These are phyloP conservation scores for Boletus subparvulus DNA, from an alignment of 768 basidiomycete genomes.

Conservation along the genomic window DNA sequence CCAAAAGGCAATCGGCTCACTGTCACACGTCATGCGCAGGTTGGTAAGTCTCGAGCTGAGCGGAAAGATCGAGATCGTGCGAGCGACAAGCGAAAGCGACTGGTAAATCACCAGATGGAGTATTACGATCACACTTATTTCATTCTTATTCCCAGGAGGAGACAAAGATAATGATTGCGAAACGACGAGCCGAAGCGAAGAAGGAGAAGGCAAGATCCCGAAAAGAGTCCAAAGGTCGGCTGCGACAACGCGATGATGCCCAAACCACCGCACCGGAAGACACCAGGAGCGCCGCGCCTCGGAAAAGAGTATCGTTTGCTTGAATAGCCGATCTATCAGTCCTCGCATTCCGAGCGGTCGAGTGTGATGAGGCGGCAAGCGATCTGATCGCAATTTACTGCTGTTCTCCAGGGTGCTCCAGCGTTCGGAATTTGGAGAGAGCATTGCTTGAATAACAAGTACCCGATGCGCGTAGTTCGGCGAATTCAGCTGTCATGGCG, in stretches of 20 bases:
- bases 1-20: conserved; percentile 22
- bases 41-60: conserved; percentile 27
- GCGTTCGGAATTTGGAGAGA: conserved; percentile 7
- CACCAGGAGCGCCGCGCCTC: conserved; percentile 18
- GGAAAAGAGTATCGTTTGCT: conserved; percentile 36
- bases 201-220: conserved; percentile 38
- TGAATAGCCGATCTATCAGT: conserved; percentile 21
- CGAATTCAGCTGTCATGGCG: conserved; percentile 17
- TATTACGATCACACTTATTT: conserved; percentile 10
- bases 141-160: conserved; percentile 37
- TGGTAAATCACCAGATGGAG: conserved; percentile 35
- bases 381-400: conserved; percentile 27
- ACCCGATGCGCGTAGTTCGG: conserved; percentile 18
- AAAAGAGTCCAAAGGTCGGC: conserved; percentile 21
- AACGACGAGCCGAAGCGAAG: conserved; percentile 38
- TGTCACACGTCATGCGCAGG: conserved; percentile 20
- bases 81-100: conserved; percentile 36
- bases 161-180: conserved; percentile 39
- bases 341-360: conserved; percentile 19
- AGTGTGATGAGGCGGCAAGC: conserved; percentile 8
- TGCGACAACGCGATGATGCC: conserved; percentile 10
- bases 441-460: conserved; percentile 16
- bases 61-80: conserved; percentile 26
- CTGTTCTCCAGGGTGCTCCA: conserved; percentile 7
- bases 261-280: conserved; percentile 12